Evolutionary conservation across 2,329 filamentous ascomycete genomes (phyloP), one percentile per base, ranked within the genome.

Genomic region (Talaromyces sp.): DNA sequence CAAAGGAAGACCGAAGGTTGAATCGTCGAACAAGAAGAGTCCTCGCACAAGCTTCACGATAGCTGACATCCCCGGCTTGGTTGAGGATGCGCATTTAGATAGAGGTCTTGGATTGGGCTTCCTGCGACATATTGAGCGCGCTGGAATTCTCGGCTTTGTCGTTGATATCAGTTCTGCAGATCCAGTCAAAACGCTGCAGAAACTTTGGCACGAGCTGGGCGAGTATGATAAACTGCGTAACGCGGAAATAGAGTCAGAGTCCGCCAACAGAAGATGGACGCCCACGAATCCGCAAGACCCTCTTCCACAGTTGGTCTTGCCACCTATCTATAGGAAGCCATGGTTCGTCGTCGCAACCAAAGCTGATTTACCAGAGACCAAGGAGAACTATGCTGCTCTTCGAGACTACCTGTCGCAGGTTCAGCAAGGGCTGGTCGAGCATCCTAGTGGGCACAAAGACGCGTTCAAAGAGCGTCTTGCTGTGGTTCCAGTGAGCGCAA

Each of bases 331-430:
- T n/a, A 87, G 86, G 39, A 99, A 99, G 80, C 93, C 95, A 0
- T 99, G 95, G 95, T 95, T 96, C 72, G 93, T 97, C 5, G 88
- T 97, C 50, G 94, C 92, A 1, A 97, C 93, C 22, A 98, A 98
- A 79, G 93, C 92, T 0, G 94, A 98, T 75, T 76, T 96, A 63
- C 86, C 89, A 3, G 85, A 85, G 3, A 96, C 95, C 1, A 86
- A 93, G 75, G 85, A 87, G 27, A 96, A 95, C 74, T 99, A 92
- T 75, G 78, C 77, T 41, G 78, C 80, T 61, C 80, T 99, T 70
- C 87, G 88, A 69, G 78, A 79, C 9, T 97, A 97, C 77, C 79
- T 99, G 3, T 82, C 85, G 4, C 81, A 80, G 3, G 84, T 98
- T 27, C 86, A 86, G 61, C 81, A 80, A 0, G 89, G 90, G 1